phyloP scores from a whole-genome alignment of 371 early-diverging fungal genomes.

The Capniomyces stellatus region DNA sequence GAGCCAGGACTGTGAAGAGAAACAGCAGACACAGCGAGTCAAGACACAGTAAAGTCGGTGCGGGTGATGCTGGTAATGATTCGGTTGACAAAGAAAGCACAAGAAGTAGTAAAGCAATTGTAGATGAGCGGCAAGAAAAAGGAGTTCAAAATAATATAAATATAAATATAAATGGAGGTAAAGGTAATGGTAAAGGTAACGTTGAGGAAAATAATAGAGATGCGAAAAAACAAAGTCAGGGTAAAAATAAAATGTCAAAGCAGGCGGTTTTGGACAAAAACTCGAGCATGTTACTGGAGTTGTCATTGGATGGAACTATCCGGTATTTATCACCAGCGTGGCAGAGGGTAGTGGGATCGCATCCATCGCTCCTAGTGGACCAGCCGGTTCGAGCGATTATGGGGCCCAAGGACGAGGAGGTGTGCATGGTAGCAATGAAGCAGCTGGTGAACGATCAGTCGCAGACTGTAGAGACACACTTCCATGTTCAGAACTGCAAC shows the following conservation, averaged over 20 bases:
- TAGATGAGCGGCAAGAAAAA: too few species aligned
- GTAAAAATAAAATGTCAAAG: neutral
- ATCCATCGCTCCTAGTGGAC: conserved; percentile 10
- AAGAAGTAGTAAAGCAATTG: neutral
- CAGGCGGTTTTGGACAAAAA: conserved; percentile 10
- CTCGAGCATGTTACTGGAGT: conserved; percentile 18
- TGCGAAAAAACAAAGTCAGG: too few species aligned
- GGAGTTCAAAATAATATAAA: too few species aligned
- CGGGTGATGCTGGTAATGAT: neutral
- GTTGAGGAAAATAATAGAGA: too few species aligned
- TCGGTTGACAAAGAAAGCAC: neutral
- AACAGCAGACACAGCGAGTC: neutral
- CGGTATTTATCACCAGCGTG: conserved; percentile 22
- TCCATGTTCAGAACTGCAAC: conserved; percentile 29
- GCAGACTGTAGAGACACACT: conserved; percentile 54
- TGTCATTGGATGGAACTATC: conserved; percentile 17
- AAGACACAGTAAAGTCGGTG: too few species aligned
- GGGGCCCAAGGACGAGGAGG: conserved; percentile 28
- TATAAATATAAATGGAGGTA: too few species aligned
- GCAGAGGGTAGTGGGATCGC: conserved; percentile 9
- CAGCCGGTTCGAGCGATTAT: conserved; percentile 14
- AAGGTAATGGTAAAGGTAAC: neutral
- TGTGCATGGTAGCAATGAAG: conserved; percentile 47
- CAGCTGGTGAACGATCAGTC: conserved; percentile 48
- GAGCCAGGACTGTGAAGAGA: too few species aligned